Evolutionary conservation across 306 rosid genomes (phyloP).

Genomic region (Pyrus bretschneideri): DNA sequence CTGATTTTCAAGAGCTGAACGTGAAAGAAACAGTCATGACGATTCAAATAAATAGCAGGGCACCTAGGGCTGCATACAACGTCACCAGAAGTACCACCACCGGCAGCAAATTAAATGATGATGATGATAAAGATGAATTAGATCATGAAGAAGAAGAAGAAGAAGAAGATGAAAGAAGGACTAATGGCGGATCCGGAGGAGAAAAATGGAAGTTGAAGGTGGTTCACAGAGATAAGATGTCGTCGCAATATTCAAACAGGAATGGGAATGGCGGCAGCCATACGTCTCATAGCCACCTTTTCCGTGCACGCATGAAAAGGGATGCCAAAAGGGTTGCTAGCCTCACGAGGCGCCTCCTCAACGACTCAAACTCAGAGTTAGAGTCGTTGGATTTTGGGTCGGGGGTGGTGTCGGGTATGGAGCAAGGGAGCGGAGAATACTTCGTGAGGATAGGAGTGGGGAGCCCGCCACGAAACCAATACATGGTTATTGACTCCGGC

Average conservation of each 20-base stretch:
- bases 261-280: neutral
- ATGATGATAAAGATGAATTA: neutral
- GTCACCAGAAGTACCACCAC: neutral
- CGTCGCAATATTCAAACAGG: neutral
- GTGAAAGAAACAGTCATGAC: conserved; percentile 23
- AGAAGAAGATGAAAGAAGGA: neutral
- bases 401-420: conserved; percentile 72
- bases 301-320: conserved; percentile 51
- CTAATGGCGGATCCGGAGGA: neutral
- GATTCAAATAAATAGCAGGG: neutral
- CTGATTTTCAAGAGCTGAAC: conserved; percentile 31
- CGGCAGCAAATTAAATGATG: neutral
- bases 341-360: conserved; percentile 34
- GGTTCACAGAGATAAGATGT: conserved; percentile 60
- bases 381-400: conserved; percentile 41
- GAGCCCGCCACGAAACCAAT: conserved; percentile 66
- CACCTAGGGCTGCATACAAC: neutral
- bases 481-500: conserved; percentile 76
- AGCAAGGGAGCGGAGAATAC: conserved; percentile 82
- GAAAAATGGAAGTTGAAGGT: conserved; percentile 45
- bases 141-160: neutral
- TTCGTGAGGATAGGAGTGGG: conserved; percentile 76
- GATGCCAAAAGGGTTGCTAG: conserved; percentile 50
- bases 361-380: neutral
- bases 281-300: conserved; percentile 10